Base-by-base conservation (phyloP, 108 stramenopile genomes). In the Discostella pseudostelligera region DNA sequence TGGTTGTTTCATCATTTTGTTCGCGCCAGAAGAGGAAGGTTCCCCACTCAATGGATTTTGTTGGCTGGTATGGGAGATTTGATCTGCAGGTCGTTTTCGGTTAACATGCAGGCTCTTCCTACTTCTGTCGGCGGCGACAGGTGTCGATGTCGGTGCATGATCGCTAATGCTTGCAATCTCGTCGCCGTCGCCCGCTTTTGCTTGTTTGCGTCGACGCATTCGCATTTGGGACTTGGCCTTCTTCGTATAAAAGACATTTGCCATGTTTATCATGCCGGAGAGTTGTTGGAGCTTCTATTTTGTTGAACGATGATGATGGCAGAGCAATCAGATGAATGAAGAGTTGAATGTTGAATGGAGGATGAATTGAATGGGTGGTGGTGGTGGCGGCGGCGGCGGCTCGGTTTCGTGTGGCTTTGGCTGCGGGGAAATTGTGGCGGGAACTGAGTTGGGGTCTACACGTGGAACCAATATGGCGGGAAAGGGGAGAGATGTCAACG, bases 221-320 rank as follows among this genome's bases (percentile, higher is more conserved):
- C 82, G 74, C 83, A 90, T 89, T 64, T 81, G 59, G 2, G 85
- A 82, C 75, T 86, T 88, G 76, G 84, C 76, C 75, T 88, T 94
- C 61, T 94, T 91, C 14, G 82, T 79, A 47, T 76, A 71, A 43
- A 90, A 88, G 49, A 62, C 72, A 10, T 42, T 42, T 16, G 69
- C 54, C 73, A 74, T 74, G 36, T 12, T 75, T 32, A 5, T 4
- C 5, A 5, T 32, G 32, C 32, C 32, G 4, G 32, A 3, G 32
- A 32, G 32, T 4, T 32, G 32, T 3, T 32, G 32, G 32, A 3
- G 32, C 32, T 32, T 32, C 32, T 32, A 32, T 32, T 32, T 4
- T 32, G 3, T 32, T n/a, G n/a, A n/a, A n/a, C 32, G 32, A 4
- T 32, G 32, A 3, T 3, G 32, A 32, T 32, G 32, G 4, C 32